A percentile compares a stretch with the other conserved stretches of the same genome.
phyloP scores from a whole-genome alignment of 2,329 filamentous ascomycete genomes.

The Cadophora malorum region DNA sequence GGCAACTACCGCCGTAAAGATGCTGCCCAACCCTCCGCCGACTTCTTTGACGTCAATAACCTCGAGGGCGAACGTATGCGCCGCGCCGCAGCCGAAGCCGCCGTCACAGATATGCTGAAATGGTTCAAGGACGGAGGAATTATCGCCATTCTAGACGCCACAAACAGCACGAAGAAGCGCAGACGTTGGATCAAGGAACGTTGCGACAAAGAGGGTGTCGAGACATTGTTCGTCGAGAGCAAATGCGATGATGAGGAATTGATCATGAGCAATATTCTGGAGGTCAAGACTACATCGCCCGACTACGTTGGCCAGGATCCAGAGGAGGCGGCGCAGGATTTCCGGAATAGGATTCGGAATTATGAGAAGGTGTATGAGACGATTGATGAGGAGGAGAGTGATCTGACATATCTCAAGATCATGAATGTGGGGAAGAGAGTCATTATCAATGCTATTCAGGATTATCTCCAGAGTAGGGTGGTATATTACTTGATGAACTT shows the following conservation, averaged over 20 bases:
- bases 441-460: conserved; percentile 96
- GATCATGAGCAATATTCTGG: conserved; percentile 97
- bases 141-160: conserved; percentile 94
- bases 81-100: conserved; percentile 86
- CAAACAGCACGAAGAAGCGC: conserved; percentile 90
- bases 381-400: conserved; percentile 85
- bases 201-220: conserved; percentile 77
- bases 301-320: conserved; percentile 96
- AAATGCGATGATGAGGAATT: conserved; percentile 95
- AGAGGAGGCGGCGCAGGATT: conserved; percentile 87
- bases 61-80: conserved; percentile 88
- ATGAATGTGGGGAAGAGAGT: conserved; percentile 96
- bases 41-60: conserved; percentile 95
- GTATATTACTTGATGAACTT: conserved; percentile 99
- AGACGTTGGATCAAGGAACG: conserved; percentile 89
- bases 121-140: conserved; percentile 87
- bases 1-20: conserved; percentile 91
- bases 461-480: conserved; percentile 94
- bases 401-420: conserved; percentile 95
- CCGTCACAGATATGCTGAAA: conserved; percentile 88
- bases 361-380: conserved; percentile 98
- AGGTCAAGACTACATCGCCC: conserved; percentile 95
- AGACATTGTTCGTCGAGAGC: conserved; percentile 95
- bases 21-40: conserved; percentile 87
- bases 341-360: conserved; percentile 91